Conservation (phyloP, 805 yeast genomes). For the Komagataella kurtzmanii region DNA sequence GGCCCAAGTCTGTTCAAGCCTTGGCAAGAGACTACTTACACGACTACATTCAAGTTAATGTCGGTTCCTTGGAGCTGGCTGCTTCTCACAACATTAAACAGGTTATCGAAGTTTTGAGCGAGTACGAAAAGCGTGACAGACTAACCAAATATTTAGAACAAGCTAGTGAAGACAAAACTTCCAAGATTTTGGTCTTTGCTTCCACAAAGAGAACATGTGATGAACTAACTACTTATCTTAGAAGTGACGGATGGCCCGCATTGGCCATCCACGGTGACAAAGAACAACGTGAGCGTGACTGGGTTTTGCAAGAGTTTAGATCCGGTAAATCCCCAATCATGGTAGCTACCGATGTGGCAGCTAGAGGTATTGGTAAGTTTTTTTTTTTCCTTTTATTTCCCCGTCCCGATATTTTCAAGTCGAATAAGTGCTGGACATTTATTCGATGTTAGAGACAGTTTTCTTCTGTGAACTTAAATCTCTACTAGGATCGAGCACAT, state of each 20-base stretch:
- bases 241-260: conserved; percentile 98
- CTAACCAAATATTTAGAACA: conserved; percentile 69
- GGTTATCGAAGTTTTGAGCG: conserved; percentile 80
- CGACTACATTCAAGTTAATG: conserved; percentile 91
- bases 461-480: background rate
- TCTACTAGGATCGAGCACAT: background rate
- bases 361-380: conserved; percentile 98
- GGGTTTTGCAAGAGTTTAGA: conserved; percentile 93
- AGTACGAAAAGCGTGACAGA: conserved; percentile 90
- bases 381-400: conserved; percentile 4
- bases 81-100: conserved; percentile 96
- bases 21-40: conserved; percentile 83
- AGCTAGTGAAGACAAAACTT: conserved; percentile 57
- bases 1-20: conserved; percentile 97
- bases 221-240: conserved; percentile 78
- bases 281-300: conserved; percentile 95
- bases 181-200: conserved; percentile 80
- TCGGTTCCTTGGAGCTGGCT: conserved; percentile 91
- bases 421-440: background rate
- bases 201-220: conserved; percentile 98
- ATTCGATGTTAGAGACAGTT: background rate
- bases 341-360: conserved; percentile 99
- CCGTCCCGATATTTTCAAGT: background rate
- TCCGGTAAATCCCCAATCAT: conserved; percentile 86
- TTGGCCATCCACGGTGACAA: conserved; percentile 98